A percentile compares a stretch with the other conserved stretches of the same genome.
Evolutionary conservation across 768 basidiomycete genomes (phyloP).

Genomic region (Scleroderma citrinum): DNA sequence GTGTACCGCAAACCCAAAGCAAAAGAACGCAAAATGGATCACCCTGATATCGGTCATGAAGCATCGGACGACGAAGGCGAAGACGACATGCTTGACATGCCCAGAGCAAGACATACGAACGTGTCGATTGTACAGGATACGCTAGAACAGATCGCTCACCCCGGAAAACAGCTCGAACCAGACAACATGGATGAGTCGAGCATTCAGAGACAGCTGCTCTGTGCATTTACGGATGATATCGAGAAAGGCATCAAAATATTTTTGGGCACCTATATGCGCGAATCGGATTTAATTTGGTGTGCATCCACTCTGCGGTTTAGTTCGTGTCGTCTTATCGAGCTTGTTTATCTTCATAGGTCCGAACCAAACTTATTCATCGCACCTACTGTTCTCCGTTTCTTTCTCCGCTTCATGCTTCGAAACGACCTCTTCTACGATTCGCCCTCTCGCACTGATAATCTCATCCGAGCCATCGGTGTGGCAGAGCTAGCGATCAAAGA

Average conservation of each 20-base stretch:
- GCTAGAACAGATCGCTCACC: conserved; percentile 23
- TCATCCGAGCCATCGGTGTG: conserved; percentile 42
- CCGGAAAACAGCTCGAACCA: conserved; percentile 26
- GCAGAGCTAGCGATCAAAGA: conserved; percentile 33
- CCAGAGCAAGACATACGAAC: conserved; percentile 14
- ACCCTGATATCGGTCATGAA: conserved; percentile 28
- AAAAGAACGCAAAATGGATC: conserved; percentile 17
- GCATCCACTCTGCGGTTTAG: conserved; percentile 32
- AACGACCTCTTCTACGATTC: conserved; percentile 36
- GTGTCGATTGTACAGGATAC: conserved; percentile 22
- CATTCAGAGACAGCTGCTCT: conserved; percentile 24
- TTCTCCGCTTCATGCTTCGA: conserved; percentile 40
- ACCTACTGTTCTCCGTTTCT: conserved; percentile 41
- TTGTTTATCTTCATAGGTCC: conserved; percentile 38
- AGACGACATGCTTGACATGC: conserved; percentile 2
- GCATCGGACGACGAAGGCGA: conserved; percentile 24
- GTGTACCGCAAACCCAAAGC: conserved; percentile 25
- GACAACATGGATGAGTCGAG: conserved; percentile 5
- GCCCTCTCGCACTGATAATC: conserved; percentile 13
- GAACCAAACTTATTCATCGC: conserved; percentile 36
- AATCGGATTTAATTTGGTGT: conserved; percentile 52
- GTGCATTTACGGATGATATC: conserved; percentile 55
- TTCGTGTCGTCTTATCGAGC: background rate
- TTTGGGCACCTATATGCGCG: conserved; percentile 60
- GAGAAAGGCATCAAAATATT: conserved; percentile 57